A percentile compares a stretch with the other conserved stretches of the same genome.
These are phyloP conservation scores for Fonsecaea monophora DNA, from an alignment of 2,329 filamentous ascomycete species.

Conservation along the genomic window DNA sequence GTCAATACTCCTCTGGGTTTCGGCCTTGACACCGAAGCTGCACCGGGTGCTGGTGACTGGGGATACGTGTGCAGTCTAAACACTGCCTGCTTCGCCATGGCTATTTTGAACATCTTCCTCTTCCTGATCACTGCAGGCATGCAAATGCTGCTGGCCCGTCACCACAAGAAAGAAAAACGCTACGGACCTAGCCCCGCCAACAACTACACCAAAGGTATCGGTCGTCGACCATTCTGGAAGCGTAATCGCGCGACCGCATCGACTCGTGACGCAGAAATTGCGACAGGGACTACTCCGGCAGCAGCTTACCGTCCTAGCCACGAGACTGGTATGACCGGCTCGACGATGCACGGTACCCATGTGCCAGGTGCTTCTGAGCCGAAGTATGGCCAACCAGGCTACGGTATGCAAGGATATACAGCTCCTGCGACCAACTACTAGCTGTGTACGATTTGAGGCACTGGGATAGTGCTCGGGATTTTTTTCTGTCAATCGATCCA, in stretches of 20 bases:
- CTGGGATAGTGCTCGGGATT: background rate
- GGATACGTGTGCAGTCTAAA: conserved; percentile 73
- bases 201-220: conserved; percentile 70
- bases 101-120: conserved; percentile 81
- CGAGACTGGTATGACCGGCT: conserved; percentile 59
- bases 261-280: conserved; percentile 55
- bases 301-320: conserved; percentile 49
- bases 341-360: conserved; percentile 48
- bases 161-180: conserved; percentile 76
- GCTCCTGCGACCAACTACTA: conserved; percentile 24
- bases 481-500: background rate
- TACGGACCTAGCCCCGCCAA: conserved; percentile 71
- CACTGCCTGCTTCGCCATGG: conserved; percentile 76
- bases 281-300: conserved; percentile 43
- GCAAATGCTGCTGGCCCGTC: conserved; percentile 71
- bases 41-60: conserved; percentile 57
- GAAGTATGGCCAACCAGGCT: conserved; percentile 44
- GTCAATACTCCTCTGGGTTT: conserved; percentile 73
- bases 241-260: conserved; percentile 48
- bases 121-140: conserved; percentile 75
- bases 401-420: conserved; percentile 27
- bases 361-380: conserved; percentile 43
- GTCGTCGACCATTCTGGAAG: conserved; percentile 55
- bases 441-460: background rate
- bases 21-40: conserved; percentile 61